Conservation (phyloP, 176 grass and related monocot species). For the Triticum timopheevii region DNA sequence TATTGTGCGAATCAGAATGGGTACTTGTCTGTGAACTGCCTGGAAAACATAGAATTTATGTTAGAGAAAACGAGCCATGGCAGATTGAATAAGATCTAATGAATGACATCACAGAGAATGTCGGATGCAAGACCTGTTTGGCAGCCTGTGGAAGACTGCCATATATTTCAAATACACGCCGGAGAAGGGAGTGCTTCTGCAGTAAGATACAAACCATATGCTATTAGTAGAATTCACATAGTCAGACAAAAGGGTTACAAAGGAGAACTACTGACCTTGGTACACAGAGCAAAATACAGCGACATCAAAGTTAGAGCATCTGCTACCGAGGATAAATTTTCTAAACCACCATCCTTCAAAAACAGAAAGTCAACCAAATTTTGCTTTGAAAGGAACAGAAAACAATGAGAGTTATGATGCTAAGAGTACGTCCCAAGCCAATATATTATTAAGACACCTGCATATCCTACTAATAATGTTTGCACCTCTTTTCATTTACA, state of each 20-base stretch:
- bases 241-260: constrained; percentile 17
- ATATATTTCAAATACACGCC: constrained; percentile 77
- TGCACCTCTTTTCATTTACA: constrained; percentile 5
- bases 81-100: constrained; percentile 15
- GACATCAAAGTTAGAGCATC: constrained; percentile 78
- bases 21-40: constrained; percentile 81
- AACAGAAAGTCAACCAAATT: constrained; percentile 23
- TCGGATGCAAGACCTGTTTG: constrained; percentile 65
- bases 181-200: constrained; percentile 94
- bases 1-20: constrained; percentile 83
- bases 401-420: not conserved
- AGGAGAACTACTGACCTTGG: constrained; percentile 69
- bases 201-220: constrained; percentile 33
- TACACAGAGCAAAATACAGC: constrained; percentile 94
- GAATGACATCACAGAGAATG: constrained; percentile 25
- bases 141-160: constrained; percentile 70
- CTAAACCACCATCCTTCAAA: constrained; percentile 66
- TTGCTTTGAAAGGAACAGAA: not conserved
- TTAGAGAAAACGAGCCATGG: not conserved
- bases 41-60: constrained; percentile 48
- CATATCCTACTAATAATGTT: constrained; percentile 14
- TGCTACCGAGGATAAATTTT: constrained; percentile 44
- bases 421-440: not conserved
- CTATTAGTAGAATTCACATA: constrained; percentile 39
- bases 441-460: not conserved